Conservation (phyloP, 108 stramenopile species). For the Skeletonema tropicum region DNA sequence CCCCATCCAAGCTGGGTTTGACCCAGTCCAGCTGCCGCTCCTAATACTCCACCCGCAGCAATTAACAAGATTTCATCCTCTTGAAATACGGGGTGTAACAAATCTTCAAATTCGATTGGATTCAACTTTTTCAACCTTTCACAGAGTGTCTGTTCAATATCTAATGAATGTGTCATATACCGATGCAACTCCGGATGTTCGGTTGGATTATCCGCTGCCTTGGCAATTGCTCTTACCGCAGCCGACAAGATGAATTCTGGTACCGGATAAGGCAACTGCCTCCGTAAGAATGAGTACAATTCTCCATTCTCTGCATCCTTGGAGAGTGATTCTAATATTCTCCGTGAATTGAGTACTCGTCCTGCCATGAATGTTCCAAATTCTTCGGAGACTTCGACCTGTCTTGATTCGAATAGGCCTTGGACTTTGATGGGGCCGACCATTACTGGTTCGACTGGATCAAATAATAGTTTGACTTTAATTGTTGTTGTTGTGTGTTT, state of each 20-base stretch:
- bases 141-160: slow-evolving; percentile 73
- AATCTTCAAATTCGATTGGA: slow-evolving; percentile 89
- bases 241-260: slow-evolving; percentile 63
- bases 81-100: slow-evolving; percentile 94
- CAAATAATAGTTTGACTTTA: slow-evolving; percentile 88
- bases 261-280: slow-evolving; percentile 72
- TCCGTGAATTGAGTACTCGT: slow-evolving; percentile 62
- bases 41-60: slow-evolving; percentile 89
- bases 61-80: slow-evolving; percentile 96
- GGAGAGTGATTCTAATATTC: slow-evolving; percentile 63
- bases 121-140: slow-evolving; percentile 80
- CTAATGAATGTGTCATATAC: slow-evolving; percentile 66
- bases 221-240: slow-evolving; percentile 63
- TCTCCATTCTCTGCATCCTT: slow-evolving; percentile 66
- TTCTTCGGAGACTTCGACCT: slow-evolving; percentile 85
- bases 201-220: slow-evolving; percentile 60
- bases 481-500: not conserved
- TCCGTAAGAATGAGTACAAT: slow-evolving; percentile 62
- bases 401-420: slow-evolving; percentile 93
- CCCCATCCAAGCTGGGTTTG: slow-evolving; percentile 83
- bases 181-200: slow-evolving; percentile 59
- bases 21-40: slow-evolving; percentile 84
- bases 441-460: slow-evolving; percentile 82
- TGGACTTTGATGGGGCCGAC: slow-evolving; percentile 78
- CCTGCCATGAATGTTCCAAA: slow-evolving; percentile 62